Evolutionary conservation across 1,139 yeast species (phyloP).

Genomic region (Kazachstania sp.): DNA sequence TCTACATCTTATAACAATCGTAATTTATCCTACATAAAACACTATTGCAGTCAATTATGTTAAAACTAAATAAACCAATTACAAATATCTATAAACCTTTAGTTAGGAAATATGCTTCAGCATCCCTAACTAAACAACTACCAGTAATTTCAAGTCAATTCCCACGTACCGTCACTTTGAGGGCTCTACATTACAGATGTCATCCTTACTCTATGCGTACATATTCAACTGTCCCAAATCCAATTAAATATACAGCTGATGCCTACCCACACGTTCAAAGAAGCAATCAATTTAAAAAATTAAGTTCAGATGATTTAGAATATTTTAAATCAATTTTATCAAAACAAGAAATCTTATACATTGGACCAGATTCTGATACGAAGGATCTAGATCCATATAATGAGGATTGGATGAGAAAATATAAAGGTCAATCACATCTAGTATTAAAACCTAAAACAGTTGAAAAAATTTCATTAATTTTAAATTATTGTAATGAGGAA

Average conservation of each 20-base stretch:
- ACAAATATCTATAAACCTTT: no score
- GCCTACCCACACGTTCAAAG: conserved; percentile 50
- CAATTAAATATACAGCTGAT: conserved; percentile 44
- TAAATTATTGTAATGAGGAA: conserved; percentile 74
- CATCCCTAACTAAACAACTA: no score
- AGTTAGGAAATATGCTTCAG: no score
- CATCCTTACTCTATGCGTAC: background rate
- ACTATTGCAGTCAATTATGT: no score
- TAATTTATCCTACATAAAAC: no score
- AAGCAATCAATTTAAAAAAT: conserved; percentile 36
- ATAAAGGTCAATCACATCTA: conserved; percentile 74
- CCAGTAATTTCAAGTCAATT: no score
- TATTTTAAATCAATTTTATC: conserved; percentile 53
- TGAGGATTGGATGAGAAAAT: conserved; percentile 96
- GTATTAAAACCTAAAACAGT: conserved; percentile 81
- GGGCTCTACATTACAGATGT: no score
- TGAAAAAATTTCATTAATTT: conserved; percentile 65
- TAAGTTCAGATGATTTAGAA: conserved; percentile 51
- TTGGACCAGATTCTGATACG: conserved; percentile 33
- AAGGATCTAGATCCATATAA: conserved; percentile 68
- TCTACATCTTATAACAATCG: no score
- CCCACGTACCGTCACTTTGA: no score
- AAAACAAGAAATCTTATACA: conserved; percentile 40
- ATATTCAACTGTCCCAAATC: background rate
- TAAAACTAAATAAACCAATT: no score